Percentiles rank a stretch among this genome's conserved stretches.
Conservation (phyloP, 139 green algal genomes). For the Chlamydomonas schloesseri region DNA sequence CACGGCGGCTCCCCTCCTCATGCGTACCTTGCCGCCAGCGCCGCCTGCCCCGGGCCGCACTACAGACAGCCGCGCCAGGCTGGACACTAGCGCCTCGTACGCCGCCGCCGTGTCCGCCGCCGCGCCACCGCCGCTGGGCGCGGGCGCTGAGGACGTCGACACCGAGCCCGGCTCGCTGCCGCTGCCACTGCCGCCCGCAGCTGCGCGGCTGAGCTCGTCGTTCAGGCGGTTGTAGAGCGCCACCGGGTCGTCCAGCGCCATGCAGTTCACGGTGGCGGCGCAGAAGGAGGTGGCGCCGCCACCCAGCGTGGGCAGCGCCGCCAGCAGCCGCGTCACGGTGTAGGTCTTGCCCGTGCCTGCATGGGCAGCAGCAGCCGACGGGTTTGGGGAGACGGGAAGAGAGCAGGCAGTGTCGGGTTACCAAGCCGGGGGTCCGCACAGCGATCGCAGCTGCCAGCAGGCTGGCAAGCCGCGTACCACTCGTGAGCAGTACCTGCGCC, state of each 20-base stretch:
- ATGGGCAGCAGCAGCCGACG: no score
- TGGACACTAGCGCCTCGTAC: not conserved
- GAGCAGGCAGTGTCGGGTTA: no score
- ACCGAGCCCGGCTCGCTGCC: not conserved
- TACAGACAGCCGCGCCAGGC: not conserved
- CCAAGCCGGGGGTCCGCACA: no score
- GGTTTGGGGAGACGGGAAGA: no score
- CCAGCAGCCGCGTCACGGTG: slow-evolving; percentile 47
- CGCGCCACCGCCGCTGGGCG: not conserved
- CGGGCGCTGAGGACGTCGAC: no score
- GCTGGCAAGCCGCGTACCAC: no score
- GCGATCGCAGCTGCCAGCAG: no score
- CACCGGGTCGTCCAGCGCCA: slow-evolving; percentile 33
- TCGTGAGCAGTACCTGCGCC: no score
- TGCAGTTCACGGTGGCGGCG: slow-evolving; percentile 53
- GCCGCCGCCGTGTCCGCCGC: not conserved
- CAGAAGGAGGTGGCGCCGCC: slow-evolving; percentile 3
- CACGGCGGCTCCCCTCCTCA: no score
- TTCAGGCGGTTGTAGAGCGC: slow-evolving; percentile 30
- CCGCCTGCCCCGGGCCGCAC: not conserved
- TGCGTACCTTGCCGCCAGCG: no score
- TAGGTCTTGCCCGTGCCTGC: slow-evolving; percentile 61
- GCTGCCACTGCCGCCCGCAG: no score
- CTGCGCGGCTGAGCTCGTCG: not conserved
- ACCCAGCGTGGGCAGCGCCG: not conserved